Conservation (phyloP, 805 yeast genomes). For the Komagataella pastoris region DNA sequence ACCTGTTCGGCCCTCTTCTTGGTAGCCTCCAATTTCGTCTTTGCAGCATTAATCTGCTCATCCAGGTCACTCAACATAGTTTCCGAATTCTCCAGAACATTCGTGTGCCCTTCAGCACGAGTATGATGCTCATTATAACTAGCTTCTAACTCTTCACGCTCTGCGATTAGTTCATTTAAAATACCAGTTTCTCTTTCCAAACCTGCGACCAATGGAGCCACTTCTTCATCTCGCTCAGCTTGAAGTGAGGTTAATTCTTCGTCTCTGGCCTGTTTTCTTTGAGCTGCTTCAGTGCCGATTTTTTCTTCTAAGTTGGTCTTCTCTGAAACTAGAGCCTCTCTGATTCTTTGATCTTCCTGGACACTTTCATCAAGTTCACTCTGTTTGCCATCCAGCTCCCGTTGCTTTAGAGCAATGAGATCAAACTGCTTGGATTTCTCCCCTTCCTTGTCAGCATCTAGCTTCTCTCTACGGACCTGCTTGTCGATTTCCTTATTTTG, state of each 20-base stretch:
- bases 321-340: conserved; percentile 24
- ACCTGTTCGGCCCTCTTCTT: conserved; percentile 15
- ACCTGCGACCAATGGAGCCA: conserved; percentile 42
- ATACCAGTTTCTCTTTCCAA: conserved; percentile 34
- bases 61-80: conserved; percentile 29
- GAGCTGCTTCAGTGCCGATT: conserved; percentile 28
- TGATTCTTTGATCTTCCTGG: conserved; percentile 23
- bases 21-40: conserved; percentile 20
- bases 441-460: conserved; percentile 33
- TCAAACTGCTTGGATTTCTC: conserved; percentile 31
- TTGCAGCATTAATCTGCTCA: conserved; percentile 24
- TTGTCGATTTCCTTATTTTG: conserved; percentile 17
- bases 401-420: conserved; percentile 22
- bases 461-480: conserved; percentile 27
- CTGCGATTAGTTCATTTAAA: conserved; percentile 34
- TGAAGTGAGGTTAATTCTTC: conserved; percentile 32
- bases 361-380: conserved; percentile 25
- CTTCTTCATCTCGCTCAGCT: conserved; percentile 35
- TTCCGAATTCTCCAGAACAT: conserved; percentile 28
- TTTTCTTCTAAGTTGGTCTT: conserved; percentile 29
- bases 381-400: conserved; percentile 28
- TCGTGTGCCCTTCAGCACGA: conserved; percentile 28
- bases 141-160: conserved; percentile 32
- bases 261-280: conserved; percentile 28
- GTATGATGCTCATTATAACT: conserved; percentile 28